Evolutionary conservation across 1,139 yeast genomes (phyloP).

Genomic region (Suhomyces choctaworum): DNA sequence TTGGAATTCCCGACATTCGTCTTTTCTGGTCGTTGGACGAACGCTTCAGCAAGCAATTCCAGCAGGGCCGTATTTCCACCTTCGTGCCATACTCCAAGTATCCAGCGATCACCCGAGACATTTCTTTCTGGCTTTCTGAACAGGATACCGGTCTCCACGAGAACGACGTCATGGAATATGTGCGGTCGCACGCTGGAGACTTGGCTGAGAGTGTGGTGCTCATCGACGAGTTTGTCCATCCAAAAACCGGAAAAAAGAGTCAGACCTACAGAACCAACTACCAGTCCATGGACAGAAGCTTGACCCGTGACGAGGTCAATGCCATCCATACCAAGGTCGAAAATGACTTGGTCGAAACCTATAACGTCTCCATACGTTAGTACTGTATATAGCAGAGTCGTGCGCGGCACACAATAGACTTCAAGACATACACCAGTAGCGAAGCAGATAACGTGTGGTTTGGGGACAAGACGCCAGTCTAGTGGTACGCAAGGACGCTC

Average conservation of each 20-base stretch:
- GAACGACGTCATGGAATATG: conserved; percentile 93
- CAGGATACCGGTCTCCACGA: conserved; percentile 55
- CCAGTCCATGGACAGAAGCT: conserved; percentile 92
- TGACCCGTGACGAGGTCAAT: conserved; percentile 82
- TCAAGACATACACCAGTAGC: no score
- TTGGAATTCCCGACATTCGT: conserved; percentile 94
- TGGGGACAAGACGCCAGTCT: no score
- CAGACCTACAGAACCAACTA: conserved; percentile 89
- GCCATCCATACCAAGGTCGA: conserved; percentile 65
- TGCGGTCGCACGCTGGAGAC: conserved; percentile 82
- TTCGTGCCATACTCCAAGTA: conserved; percentile 89
- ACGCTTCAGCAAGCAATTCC: conserved; percentile 74
- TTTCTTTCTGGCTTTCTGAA: conserved; percentile 83
- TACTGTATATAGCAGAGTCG: conserved; percentile 3
- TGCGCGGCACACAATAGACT: conserved; percentile 1
- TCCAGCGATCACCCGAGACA: conserved; percentile 84
- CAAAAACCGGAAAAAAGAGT: conserved; percentile 73
- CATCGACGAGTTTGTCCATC: conserved; percentile 82
- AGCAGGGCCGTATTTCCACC: conserved; percentile 60
- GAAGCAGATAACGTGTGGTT: no score
- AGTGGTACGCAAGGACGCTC: no score
- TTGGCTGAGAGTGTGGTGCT: conserved; percentile 81
- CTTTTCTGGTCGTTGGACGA: conserved; percentile 88
- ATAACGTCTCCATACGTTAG: conserved; percentile 64
- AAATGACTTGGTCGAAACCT: conserved; percentile 49